These are phyloP conservation scores for Melanopsichium pennsylvanicum DNA, from an alignment of 1,284 basidiomycete genomes.

Conservation along the genomic window DNA sequence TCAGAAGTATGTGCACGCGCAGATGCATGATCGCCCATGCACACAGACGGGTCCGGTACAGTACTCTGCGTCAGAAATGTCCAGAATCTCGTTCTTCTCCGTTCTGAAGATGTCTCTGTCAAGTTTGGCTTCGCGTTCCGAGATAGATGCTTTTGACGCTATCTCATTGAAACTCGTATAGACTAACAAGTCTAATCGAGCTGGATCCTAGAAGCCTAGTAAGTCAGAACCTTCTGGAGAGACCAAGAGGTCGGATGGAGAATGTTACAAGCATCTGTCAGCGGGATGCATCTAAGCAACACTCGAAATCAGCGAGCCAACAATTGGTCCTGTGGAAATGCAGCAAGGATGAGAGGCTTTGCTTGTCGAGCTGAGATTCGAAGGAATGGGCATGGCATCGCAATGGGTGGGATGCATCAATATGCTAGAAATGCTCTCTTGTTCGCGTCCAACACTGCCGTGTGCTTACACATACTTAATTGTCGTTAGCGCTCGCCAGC, in stretches of 20 bases:
- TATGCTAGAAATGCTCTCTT: not conserved
- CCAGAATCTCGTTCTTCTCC: not conserved
- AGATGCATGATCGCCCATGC: conserved; percentile 2
- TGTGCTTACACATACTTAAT: not conserved
- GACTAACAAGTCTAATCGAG: too few relatives aligned
- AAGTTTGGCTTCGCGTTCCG: too few relatives aligned
- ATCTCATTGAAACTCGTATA: too few relatives aligned
- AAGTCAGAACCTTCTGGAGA: conserved; percentile 7
- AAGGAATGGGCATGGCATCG: conserved; percentile 24
- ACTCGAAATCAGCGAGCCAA: too few relatives aligned
- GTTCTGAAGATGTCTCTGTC: too few relatives aligned
- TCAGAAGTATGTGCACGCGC: not conserved
- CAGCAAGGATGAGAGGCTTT: not conserved
- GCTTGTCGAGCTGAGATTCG: not conserved
- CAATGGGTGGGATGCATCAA: conserved; percentile 31
- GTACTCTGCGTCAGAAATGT: not conserved
- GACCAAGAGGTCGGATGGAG: conserved; percentile 4
- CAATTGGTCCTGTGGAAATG: not conserved
- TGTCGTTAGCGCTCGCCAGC: not conserved
- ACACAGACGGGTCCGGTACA: conserved; percentile 13
- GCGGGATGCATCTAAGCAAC: too few relatives aligned
- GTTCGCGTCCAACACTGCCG: conserved; percentile 14
- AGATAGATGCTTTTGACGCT: too few relatives aligned
- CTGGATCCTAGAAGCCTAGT: not conserved
- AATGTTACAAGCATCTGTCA: conserved; percentile 9